Evolutionary conservation across 2,329 filamentous ascomycete genomes (phyloP), one percentile per base, ranked within the genome.

Genomic region (Anthostomella pinea): DNA sequence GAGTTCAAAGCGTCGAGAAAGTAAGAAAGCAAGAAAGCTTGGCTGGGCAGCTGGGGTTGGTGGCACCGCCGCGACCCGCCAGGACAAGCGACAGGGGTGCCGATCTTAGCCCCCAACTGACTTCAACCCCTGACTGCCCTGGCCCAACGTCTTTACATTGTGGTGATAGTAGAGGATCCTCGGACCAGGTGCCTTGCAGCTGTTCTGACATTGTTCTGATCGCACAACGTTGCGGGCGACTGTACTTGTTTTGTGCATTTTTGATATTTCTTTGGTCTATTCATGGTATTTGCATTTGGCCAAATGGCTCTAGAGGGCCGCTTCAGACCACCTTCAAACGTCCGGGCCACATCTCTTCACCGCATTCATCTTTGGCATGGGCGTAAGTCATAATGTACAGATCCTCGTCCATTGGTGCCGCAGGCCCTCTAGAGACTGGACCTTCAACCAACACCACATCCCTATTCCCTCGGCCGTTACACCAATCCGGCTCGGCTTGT

Each of bases 251-350:
- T 15, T 24, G 30, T 26, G 13, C 35, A 42, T 38, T 39, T 43
- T 29, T 35, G 20, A 39, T 41, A 38, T 46, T 47, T 43, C 40
- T 25, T 52, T 48, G 36, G 49, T 54, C 50, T 56, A 53, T 54
- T 56, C 46, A 33, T 56, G 45, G 49, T 54, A 54, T 54, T 48
- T 55, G 45, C 40, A 54, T 56, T 55, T 54, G 45, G 49, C 43
- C 39, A 32, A 45, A 40, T 39, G 39, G 36, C 45, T 50, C 46
- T 43, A 45, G 42, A 45, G 48, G 49, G 34, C 43, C 37, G 30
- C 36, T 30, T 25, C 17, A 36, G n/a, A n/a, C n/a, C n/a, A 35
- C 38, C 33, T 38, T 30, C 32, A 34, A 31, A 36, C 41, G 27
- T 36, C 30, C 28, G 40, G 41, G 50, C 39, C 41, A 35, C 27